Evolutionary conservation across 1,139 yeast species (phyloP), one percentile per base, ranked within the genome.

Genomic region (Protomyces lactucae-debilis): DNA sequence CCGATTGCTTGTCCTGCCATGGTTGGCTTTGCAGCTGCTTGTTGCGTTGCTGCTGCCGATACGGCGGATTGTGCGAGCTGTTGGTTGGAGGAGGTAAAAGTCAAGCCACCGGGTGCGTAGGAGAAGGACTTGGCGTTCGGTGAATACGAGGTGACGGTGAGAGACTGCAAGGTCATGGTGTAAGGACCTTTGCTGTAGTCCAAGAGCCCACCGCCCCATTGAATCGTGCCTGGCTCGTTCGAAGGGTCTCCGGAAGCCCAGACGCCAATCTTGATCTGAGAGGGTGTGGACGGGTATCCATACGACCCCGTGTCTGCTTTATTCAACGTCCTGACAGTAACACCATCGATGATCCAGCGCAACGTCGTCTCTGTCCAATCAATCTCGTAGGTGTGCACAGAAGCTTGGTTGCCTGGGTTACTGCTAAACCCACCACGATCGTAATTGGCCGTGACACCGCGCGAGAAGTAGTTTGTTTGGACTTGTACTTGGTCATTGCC

Each of bases 171-270:
- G 10, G 59, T 54, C 64, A 60, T 60, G 25, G 55, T 61, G 35
- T 52, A 61, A 36, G 65, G 65, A 6, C 59, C 65, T 16, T n/a
- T 25, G 36, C 61, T 16, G 39, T 61, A 92, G 77, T 90, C 82
- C 66, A 91, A 83, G 4, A 72, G 77, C 73, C 97, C 98, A 73
- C 98, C 97, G 46, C 97, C 96, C 97, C 98, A 92, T 69, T 83
- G 87, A 69, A 86, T 80, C 18, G 97, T 92, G 74, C 97, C 98
- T 55, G 78, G 76, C 45, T 84, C 85, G 73, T 83, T 83, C 57
- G 79, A 71, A 32, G 83, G 76, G 67, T 81, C 82, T 67, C 97
- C 97, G 75, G 88, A 97, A 3, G 98, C 96, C 98, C 98, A 92
- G 68, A 92, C 75, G 4, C 96, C 90, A 65, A 89, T 76, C 77